phyloP scores from a whole-genome alignment of 768 basidiomycete genomes.

The Grammothele lineata region DNA sequence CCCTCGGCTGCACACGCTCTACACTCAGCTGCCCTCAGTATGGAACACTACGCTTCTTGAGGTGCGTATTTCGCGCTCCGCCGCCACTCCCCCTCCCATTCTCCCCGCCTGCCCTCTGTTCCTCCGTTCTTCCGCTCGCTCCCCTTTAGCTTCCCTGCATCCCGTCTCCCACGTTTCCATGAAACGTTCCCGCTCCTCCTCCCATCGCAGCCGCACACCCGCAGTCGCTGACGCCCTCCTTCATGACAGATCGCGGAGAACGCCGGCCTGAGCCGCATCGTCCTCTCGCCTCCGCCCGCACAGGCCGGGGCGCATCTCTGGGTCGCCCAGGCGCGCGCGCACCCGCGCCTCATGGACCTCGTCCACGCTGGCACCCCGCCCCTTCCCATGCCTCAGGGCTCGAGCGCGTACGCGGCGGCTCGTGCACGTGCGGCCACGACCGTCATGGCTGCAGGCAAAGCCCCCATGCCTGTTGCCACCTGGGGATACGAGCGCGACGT shows the following conservation, averaged over 20 bases:
- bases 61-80: conserved; percentile 30
- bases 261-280: conserved; percentile 43
- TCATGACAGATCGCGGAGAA: conserved; percentile 31
- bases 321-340: conserved; percentile 48
- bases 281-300: conserved; percentile 27
- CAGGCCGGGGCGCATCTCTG: conserved; percentile 50
- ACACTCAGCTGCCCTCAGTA: conserved; percentile 50
- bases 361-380: conserved; percentile 48
- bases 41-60: conserved; percentile 55
- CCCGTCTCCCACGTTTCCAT: conserved; percentile 1
- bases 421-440: conserved; percentile 10
- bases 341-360: conserved; percentile 40
- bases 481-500: conserved; percentile 16
- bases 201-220: neutral
- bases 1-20: conserved; percentile 43
- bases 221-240: neutral
- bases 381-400: neutral
- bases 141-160: neutral
- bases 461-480: conserved; percentile 4
- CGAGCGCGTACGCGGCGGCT: conserved; percentile 1
- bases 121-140: neutral
- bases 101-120: neutral
- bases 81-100: no score
- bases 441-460: neutral
- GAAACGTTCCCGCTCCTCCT: neutral